Conservation (phyloP, 140 eudicot species). For the Anethum foeniculum region DNA sequence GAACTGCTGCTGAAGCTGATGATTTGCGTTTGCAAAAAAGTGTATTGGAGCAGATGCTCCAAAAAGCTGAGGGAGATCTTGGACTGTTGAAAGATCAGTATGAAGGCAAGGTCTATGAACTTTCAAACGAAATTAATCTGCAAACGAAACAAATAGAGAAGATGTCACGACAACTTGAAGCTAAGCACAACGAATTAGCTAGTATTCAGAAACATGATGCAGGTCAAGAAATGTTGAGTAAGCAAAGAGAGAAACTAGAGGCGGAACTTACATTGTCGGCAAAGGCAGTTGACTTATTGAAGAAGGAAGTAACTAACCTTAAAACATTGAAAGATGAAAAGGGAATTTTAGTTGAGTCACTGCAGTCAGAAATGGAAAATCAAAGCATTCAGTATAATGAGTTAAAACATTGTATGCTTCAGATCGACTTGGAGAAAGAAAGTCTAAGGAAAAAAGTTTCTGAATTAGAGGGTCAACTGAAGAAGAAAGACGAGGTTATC, state of each 20-base stretch:
- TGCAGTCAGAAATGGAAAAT: slow-evolving; percentile 54
- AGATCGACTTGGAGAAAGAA: slow-evolving; percentile 47
- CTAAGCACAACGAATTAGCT: slow-evolving; percentile 10
- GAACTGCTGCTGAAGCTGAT: slow-evolving; percentile 39
- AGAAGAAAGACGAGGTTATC: slow-evolving; percentile 30
- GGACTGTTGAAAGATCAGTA: slow-evolving; percentile 31
- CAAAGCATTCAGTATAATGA: slow-evolving; percentile 40
- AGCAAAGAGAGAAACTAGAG: slow-evolving; percentile 39
- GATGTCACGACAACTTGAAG: slow-evolving; percentile 29
- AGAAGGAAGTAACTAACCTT: slow-evolving; percentile 35
- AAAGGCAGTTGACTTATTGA: slow-evolving; percentile 40
- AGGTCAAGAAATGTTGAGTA: neutral
- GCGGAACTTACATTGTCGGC: slow-evolving; percentile 26
- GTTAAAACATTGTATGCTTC: slow-evolving; percentile 32
- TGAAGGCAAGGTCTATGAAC: slow-evolving; percentile 33
- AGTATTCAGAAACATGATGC: slow-evolving; percentile 11
- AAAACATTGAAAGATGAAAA: slow-evolving; percentile 44
- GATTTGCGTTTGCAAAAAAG: slow-evolving; percentile 36
- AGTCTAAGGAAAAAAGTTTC: slow-evolving; percentile 27
- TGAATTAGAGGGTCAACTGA: slow-evolving; percentile 28
- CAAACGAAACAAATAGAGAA: slow-evolving; percentile 31
- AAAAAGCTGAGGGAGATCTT: slow-evolving; percentile 45
- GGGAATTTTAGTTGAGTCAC: slow-evolving; percentile 36
- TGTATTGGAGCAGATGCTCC: slow-evolving; percentile 46
- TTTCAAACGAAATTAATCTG: slow-evolving; percentile 23